These are phyloP conservation scores for Neurospora cerealis DNA, from an alignment of 495 filamentous ascomycete genomes.

Conservation along the genomic window DNA sequence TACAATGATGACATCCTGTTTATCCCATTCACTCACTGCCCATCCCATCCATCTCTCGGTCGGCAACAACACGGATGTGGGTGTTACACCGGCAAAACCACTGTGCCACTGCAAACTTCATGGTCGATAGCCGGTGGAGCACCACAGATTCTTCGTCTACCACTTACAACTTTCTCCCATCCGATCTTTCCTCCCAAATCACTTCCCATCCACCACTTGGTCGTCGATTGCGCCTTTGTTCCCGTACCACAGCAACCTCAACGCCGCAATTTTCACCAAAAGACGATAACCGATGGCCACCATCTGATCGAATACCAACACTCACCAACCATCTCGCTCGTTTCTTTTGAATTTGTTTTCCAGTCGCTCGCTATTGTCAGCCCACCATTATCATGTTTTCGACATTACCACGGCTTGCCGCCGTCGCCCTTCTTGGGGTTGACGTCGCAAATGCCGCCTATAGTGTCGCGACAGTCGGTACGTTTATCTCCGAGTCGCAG, in stretches of 20 bases:
- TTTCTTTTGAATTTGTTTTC: slow-evolving; percentile 7
- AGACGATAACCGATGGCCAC: background rate
- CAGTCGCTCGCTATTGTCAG: slow-evolving; percentile 9
- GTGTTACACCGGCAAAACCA: background rate
- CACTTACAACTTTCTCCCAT: background rate
- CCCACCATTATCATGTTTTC: slow-evolving; percentile 12
- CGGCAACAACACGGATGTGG: background rate
- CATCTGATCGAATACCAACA: background rate
- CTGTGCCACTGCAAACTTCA: background rate
- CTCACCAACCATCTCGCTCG: slow-evolving; percentile 1
- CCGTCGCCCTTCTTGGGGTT: slow-evolving; percentile 9
- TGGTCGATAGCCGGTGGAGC: background rate
- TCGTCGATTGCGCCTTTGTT: background rate
- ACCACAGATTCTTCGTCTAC: background rate
- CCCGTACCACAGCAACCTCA: background rate
- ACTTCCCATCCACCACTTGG: background rate
- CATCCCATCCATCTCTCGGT: background rate
- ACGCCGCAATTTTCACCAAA: background rate
- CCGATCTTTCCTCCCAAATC: background rate
- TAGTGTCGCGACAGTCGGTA: slow-evolving; percentile 17
- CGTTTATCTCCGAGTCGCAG: background rate
- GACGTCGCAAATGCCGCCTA: slow-evolving; percentile 14
- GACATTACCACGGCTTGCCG: slow-evolving; percentile 6
- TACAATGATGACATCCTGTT: background rate
- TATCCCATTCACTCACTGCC: background rate